Evolutionary conservation across 2,329 filamentous ascomycete species (phyloP).

Genomic region (Colletotrichum agaves): DNA sequence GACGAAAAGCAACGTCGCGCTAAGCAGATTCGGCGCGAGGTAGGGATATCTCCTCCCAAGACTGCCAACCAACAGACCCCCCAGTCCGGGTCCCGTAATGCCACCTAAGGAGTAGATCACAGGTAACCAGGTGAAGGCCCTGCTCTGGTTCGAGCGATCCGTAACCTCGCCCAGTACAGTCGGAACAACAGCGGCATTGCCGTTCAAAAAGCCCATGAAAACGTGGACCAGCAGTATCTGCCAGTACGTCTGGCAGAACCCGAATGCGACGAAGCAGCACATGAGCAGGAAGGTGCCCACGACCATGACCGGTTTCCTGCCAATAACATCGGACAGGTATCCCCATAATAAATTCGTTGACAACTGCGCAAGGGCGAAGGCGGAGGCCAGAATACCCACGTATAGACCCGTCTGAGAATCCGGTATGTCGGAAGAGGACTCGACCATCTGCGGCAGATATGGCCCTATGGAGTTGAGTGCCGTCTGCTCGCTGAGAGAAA

Average conservation of each 20-base stretch:
- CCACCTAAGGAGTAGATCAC: constrained; percentile 96
- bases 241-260: constrained; percentile 84
- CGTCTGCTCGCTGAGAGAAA: constrained; percentile 93
- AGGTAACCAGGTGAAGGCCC: constrained; percentile 92
- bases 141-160: constrained; percentile 92
- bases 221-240: constrained; percentile 88
- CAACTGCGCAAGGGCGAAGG: constrained; percentile 93
- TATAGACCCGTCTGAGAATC: constrained; percentile 81
- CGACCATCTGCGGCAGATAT: constrained; percentile 93
- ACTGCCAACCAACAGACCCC: constrained; percentile 80
- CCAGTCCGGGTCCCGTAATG: constrained; percentile 92
- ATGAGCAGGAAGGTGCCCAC: constrained; percentile 86
- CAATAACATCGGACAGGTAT: constrained; percentile 81
- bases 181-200: constrained; percentile 93
- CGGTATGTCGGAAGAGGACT: constrained; percentile 83
- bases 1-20: constrained; percentile 75
- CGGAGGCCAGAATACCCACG: constrained; percentile 88
- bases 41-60: constrained; percentile 78
- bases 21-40: constrained; percentile 83
- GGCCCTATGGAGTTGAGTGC: constrained; percentile 96
- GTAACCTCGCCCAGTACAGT: constrained; percentile 96
- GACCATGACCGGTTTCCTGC: constrained; percentile 84
- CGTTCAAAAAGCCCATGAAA: constrained; percentile 92
- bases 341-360: constrained; percentile 94
- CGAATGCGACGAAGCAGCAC: constrained; percentile 85